phyloP scores from a whole-genome alignment of 1,284 basidiomycete genomes.

The Ceratobasidium sp. region DNA sequence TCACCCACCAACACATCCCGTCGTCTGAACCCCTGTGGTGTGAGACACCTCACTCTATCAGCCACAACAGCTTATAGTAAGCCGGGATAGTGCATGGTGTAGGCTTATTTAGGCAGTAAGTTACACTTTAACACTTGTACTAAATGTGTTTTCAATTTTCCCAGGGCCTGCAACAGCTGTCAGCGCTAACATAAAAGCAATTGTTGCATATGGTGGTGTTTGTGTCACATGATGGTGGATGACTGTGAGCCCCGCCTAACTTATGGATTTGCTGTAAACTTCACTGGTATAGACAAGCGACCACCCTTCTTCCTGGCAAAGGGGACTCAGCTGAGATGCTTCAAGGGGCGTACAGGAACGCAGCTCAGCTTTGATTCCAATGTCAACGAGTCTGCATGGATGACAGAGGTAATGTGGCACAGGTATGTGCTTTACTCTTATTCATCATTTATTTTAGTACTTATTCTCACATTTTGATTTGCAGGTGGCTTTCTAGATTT shows the following conservation, averaged over 20 bases:
- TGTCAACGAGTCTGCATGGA: slow-evolving; percentile 57
- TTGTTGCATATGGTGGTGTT: too few relatives aligned
- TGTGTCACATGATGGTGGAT: too few relatives aligned
- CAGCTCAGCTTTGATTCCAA: slow-evolving; percentile 55
- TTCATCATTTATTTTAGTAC: background rate
- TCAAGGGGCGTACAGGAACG: slow-evolving; percentile 50
- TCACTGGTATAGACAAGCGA: slow-evolving; percentile 54
- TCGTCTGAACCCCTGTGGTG: too few relatives aligned
- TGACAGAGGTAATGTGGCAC: slow-evolving; percentile 55
- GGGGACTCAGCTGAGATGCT: slow-evolving; percentile 52
- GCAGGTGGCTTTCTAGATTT: slow-evolving; percentile 18
- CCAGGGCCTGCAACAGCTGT: too few relatives aligned
- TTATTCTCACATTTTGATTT: too few relatives aligned
- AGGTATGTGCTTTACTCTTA: background rate
- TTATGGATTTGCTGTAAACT: slow-evolving; percentile 56
- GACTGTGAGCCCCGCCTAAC: slow-evolving; percentile 55
- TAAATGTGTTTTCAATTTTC: too few relatives aligned
- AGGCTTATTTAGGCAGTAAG: too few relatives aligned
- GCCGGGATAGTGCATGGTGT: too few relatives aligned
- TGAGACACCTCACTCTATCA: too few relatives aligned
- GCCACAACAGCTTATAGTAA: too few relatives aligned
- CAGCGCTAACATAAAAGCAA: too few relatives aligned
- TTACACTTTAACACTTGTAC: too few relatives aligned
- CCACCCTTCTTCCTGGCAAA: slow-evolving; percentile 56
- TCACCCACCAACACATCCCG: background rate